These are phyloP conservation scores for Entonaema liquescens DNA, from an alignment of 495 filamentous ascomycete genomes.

Conservation along the genomic window DNA sequence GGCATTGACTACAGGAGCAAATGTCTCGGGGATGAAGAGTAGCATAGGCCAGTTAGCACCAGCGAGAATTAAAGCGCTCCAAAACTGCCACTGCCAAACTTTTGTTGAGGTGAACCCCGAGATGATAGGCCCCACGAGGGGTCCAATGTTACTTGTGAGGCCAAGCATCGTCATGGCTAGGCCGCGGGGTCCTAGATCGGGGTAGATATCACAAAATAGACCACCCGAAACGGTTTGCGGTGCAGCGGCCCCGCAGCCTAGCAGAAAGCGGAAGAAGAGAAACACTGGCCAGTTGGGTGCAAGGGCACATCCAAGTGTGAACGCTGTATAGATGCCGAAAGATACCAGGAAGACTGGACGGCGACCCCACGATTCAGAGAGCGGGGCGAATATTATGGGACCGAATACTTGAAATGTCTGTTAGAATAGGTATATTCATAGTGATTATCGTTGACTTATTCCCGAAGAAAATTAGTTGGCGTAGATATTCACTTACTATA, in stretches of 20 bases:
- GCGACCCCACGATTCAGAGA: constrained; percentile 75
- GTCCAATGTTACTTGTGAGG: constrained; percentile 47
- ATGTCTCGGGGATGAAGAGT: constrained; percentile 58
- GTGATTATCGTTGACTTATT: too few relatives aligned
- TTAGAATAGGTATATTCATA: neutral
- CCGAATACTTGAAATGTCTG: constrained; percentile 48
- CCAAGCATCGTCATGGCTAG: constrained; percentile 40
- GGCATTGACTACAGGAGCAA: constrained; percentile 56
- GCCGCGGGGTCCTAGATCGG: constrained; percentile 37
- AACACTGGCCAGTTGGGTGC: constrained; percentile 59
- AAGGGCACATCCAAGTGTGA: constrained; percentile 77
- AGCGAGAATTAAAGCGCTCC: constrained; percentile 59
- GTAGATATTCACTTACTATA: constrained; percentile 35
- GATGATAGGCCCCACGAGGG: constrained; percentile 58
- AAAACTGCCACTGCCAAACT: constrained; percentile 65
- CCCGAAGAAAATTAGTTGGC: neutral
- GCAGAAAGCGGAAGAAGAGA: constrained; percentile 44
- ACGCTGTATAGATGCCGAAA: constrained; percentile 73
- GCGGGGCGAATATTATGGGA: constrained; percentile 54
- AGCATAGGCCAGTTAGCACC: constrained; percentile 47
- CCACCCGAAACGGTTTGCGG: constrained; percentile 85
- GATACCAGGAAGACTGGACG: constrained; percentile 73
- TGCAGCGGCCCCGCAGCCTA: constrained; percentile 76
- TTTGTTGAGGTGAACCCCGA: constrained; percentile 49
- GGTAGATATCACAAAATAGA: constrained; percentile 79